Conservation (phyloP, 2,329 filamentous ascomycete genomes). For the Hawksworthiomyces lignivorus region DNA sequence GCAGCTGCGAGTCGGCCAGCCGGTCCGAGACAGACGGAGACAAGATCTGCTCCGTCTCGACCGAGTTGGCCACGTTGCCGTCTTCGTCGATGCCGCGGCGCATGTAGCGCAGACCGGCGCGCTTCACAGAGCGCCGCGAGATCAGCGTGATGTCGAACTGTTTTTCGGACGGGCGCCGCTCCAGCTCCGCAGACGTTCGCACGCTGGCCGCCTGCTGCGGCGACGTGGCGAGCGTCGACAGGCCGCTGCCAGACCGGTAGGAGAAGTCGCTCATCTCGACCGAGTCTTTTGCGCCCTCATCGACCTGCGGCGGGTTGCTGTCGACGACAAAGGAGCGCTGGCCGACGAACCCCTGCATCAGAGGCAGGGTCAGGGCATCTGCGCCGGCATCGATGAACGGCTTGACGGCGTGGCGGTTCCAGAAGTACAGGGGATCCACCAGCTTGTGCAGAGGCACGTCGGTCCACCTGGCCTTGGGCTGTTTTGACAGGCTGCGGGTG, state of each 20-base stretch:
- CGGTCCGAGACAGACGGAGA: slow-evolving; percentile 43
- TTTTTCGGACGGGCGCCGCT: slow-evolving; percentile 39
- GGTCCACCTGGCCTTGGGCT: slow-evolving; percentile 27
- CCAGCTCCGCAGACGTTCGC: slow-evolving; percentile 14
- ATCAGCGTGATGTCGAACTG: slow-evolving; percentile 78
- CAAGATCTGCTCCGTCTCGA: slow-evolving; percentile 93
- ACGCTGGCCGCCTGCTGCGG: slow-evolving; percentile 9
- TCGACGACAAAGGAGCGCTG: slow-evolving; percentile 75
- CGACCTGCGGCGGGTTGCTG: slow-evolving; percentile 46
- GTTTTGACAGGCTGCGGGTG: slow-evolving; percentile 54
- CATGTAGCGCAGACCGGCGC: slow-evolving; percentile 83
- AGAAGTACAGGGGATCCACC: slow-evolving; percentile 78
- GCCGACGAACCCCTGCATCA: slow-evolving; percentile 93
- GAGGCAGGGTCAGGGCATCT: slow-evolving; percentile 63
- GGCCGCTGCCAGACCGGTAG: slow-evolving; percentile 6
- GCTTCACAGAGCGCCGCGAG: slow-evolving; percentile 78
- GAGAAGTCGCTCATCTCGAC: slow-evolving; percentile 30
- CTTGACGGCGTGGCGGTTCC: slow-evolving; percentile 71
- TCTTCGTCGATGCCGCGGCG: slow-evolving; percentile 86
- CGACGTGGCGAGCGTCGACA: slow-evolving; percentile 3
- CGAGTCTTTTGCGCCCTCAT: slow-evolving; percentile 36
- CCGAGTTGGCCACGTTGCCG: slow-evolving; percentile 79
- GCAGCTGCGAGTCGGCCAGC: slow-evolving; percentile 45
- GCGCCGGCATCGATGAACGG: slow-evolving; percentile 70
- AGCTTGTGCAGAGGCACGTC: slow-evolving; percentile 59